Conservation (phyloP, 495 filamentous ascomycete genomes). For the Rostrohypoxylon terebratum region DNA sequence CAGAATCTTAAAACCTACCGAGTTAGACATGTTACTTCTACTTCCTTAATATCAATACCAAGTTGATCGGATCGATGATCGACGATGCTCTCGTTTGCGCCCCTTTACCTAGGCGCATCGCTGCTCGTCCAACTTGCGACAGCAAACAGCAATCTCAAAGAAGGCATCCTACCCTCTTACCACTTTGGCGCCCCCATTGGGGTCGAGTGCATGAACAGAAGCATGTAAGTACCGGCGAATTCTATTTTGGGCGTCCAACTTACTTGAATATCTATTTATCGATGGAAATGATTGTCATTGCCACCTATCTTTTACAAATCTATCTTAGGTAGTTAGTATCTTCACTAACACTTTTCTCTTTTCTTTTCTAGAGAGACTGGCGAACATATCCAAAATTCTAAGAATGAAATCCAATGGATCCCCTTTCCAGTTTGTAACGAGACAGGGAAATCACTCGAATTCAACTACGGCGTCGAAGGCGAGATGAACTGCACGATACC, state of each 20-base stretch:
- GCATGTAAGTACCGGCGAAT: constrained; percentile 55
- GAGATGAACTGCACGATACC: constrained; percentile 93
- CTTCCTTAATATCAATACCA: constrained; percentile 15
- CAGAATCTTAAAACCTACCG: neutral
- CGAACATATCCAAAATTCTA: constrained; percentile 80
- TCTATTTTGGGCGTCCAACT: neutral
- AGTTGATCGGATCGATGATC: constrained; percentile 4
- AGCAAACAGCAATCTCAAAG: constrained; percentile 36
- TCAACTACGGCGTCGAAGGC: constrained; percentile 85
- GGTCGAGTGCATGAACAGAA: constrained; percentile 68
- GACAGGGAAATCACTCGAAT: constrained; percentile 80
- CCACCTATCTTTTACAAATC: neutral
- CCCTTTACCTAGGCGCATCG: constrained; percentile 36
- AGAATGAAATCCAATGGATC: constrained; percentile 90
- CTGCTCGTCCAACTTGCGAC: constrained; percentile 24
- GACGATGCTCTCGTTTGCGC: constrained; percentile 37
- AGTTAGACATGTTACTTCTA: constrained; percentile 31
- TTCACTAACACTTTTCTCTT: constrained; percentile 1
- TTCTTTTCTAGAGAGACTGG: constrained; percentile 66
- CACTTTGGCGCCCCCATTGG: constrained; percentile 61
- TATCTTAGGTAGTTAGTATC: too few species aligned
- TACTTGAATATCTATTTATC: neutral
- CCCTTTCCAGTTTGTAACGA: constrained; percentile 95
- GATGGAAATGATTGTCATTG: neutral
- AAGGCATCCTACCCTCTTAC: constrained; percentile 57